phyloP scores from a whole-genome alignment of 306 rosid species.

The Corylus heterophylla region DNA sequence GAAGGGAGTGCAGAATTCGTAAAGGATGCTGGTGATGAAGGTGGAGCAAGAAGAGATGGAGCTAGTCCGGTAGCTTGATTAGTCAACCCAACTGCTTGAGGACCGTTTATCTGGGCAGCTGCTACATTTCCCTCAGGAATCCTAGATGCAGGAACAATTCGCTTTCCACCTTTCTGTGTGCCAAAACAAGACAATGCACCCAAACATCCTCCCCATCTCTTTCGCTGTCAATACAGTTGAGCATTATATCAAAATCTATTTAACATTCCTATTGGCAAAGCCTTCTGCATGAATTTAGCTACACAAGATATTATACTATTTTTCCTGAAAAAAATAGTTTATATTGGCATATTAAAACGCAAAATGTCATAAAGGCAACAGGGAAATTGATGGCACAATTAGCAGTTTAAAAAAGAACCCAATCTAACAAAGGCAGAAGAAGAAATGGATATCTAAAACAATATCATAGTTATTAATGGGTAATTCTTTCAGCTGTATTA shows the following conservation, averaged over 20 bases:
- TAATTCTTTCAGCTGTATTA: background rate
- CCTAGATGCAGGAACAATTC: constrained; percentile 91
- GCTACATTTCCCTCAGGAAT: constrained; percentile 70
- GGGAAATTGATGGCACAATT: background rate
- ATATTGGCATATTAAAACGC: background rate
- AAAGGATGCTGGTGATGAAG: constrained; percentile 97
- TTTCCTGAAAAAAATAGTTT: background rate
- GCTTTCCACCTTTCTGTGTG: constrained; percentile 90
- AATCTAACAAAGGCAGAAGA: background rate
- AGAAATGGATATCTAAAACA: background rate
- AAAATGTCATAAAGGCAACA: background rate
- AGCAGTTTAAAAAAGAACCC: background rate
- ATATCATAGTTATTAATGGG: background rate
- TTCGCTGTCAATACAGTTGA: constrained; percentile 61
- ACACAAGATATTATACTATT: background rate
- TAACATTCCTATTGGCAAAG: background rate
- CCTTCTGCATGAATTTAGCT: background rate
- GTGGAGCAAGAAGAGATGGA: constrained; percentile 94
- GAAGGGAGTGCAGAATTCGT: constrained; percentile 95
- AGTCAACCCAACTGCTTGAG: constrained; percentile 66
- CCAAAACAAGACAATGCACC: constrained; percentile 88
- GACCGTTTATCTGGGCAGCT: constrained; percentile 78
- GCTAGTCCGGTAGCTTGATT: constrained; percentile 75
- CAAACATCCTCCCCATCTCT: constrained; percentile 99
- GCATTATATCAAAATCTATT: constrained; percentile 10